A percentile compares a stretch with the other conserved stretches of the same genome.
phyloP scores from a whole-genome alignment of 805 yeast genomes.

The Metschnikowia aberdeeniae region DNA sequence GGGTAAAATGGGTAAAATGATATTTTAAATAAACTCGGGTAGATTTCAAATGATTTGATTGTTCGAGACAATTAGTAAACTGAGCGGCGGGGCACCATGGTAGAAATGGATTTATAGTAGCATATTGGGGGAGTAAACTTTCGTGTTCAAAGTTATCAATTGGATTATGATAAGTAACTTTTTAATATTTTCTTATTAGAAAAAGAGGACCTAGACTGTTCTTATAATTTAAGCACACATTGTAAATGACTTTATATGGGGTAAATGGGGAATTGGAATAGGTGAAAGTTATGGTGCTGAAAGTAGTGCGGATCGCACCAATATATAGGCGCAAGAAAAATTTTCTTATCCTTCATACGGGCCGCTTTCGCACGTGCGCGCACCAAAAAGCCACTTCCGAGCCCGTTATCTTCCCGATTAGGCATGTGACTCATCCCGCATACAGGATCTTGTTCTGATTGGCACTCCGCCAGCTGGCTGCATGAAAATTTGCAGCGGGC shows the following conservation, averaged over 20 bases:
- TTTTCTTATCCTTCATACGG: constrained; percentile 8
- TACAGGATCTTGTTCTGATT: neutral
- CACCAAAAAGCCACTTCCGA: neutral
- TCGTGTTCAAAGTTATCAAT: constrained; percentile 23
- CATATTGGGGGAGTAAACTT: constrained; percentile 24
- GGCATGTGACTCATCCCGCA: neutral
- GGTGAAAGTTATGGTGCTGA: constrained; percentile 7
- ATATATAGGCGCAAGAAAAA: constrained; percentile 14
- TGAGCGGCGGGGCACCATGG: constrained; percentile 28
- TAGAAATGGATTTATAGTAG: constrained; percentile 32
- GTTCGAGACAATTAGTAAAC: constrained; percentile 22
- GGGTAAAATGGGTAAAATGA: neutral
- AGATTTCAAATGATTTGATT: constrained; percentile 24
- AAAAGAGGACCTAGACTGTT: constrained; percentile 16
- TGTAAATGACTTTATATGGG: constrained; percentile 14
- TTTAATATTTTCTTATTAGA: constrained; percentile 16
- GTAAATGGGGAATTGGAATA: constrained; percentile 10
- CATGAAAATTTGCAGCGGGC: too few species aligned
- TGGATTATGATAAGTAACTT: constrained; percentile 17
- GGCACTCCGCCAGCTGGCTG: too few species aligned
- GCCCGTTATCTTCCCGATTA: neutral
- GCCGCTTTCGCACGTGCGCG: constrained; percentile 4
- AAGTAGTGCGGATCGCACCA: constrained; percentile 3
- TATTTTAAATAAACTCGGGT: constrained; percentile 10
- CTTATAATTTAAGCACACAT: constrained; percentile 36